A percentile compares a stretch with the other conserved stretches of the same genome.
Evolutionary conservation across 2,329 filamentous ascomycete species (phyloP).

Genomic region (Trichoderma polysporum): DNA sequence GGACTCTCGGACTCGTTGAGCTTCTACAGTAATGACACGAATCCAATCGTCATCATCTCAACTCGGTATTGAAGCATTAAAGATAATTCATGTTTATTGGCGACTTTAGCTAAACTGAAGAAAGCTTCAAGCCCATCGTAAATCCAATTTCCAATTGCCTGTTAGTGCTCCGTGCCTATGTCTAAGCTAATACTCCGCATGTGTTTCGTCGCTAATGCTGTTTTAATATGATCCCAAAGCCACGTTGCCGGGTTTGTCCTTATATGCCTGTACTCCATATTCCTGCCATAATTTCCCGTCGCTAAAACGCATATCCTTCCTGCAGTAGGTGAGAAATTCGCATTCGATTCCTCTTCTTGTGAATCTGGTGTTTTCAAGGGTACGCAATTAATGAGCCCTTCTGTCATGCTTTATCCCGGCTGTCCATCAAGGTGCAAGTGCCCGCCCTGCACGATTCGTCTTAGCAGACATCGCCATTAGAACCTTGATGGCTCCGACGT

Average conservation of each 20-base stretch:
- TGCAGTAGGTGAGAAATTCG: not conserved
- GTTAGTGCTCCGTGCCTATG: not conserved
- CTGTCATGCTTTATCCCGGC: not conserved
- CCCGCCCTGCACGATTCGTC: not conserved
- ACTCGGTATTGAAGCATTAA: not conserved
- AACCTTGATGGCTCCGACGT: constrained; percentile 15
- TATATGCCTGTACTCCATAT: not conserved
- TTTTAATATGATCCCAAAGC: not conserved
- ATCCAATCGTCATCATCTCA: not conserved
- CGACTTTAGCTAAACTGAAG: not conserved
- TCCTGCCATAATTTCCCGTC: not conserved
- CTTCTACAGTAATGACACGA: too few species aligned
- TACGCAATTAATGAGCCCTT: not conserved
- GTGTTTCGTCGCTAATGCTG: not conserved
- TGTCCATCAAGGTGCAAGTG: constrained; percentile 18
- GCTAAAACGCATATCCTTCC: not conserved
- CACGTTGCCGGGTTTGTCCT: not conserved
- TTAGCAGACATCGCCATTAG: not conserved
- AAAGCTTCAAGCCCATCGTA: not conserved
- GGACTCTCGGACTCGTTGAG: not conserved
- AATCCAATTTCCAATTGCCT: not conserved
- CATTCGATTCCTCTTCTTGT: not conserved
- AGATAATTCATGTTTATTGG: not conserved
- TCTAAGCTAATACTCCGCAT: not conserved
- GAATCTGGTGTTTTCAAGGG: not conserved